Evolutionary conservation across 805 yeast species (phyloP).

Genomic region (Hanseniaspora lachancei): DNA sequence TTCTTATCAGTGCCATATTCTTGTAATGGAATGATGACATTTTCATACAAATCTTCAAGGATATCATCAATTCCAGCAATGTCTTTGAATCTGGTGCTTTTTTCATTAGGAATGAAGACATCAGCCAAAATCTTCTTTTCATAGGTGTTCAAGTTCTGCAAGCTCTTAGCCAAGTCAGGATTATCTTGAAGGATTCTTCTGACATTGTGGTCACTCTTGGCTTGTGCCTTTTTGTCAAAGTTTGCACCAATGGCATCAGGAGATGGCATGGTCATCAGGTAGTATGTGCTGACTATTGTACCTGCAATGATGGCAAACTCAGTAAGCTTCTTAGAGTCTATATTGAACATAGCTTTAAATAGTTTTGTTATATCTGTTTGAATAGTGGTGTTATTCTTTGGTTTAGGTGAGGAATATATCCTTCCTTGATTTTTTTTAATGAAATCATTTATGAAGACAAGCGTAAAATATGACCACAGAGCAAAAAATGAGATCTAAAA

Average conservation of each 20-base stretch:
- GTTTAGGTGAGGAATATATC: not conserved
- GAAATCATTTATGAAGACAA: no score
- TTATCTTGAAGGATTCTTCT: constrained; percentile 45
- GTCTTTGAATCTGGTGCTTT: constrained; percentile 59
- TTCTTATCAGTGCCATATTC: constrained; percentile 7
- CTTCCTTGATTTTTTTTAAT: no score
- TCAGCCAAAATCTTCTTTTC: constrained; percentile 67
- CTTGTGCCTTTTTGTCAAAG: constrained; percentile 44
- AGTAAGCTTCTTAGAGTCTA: constrained; percentile 31
- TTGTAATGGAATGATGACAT: constrained; percentile 68
- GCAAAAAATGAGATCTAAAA: no score
- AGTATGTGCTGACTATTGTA: constrained; percentile 60
- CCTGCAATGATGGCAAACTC: constrained; percentile 43
- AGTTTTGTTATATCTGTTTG: not conserved
- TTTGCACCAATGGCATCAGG: constrained; percentile 34
- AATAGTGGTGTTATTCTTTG: not conserved
- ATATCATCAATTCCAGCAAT: constrained; percentile 81
- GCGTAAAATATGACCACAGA: no score
- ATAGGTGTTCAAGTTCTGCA: constrained; percentile 42
- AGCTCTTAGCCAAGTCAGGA: constrained; percentile 43
- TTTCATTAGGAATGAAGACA: constrained; percentile 74
- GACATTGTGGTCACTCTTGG: constrained; percentile 44
- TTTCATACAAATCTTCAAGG: constrained; percentile 73
- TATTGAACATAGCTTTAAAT: not conserved
- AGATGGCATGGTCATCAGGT: constrained; percentile 35